phyloP scores from a whole-genome alignment of 2,329 filamentous ascomycete genomes.

The Stachybotrys echinatus region DNA sequence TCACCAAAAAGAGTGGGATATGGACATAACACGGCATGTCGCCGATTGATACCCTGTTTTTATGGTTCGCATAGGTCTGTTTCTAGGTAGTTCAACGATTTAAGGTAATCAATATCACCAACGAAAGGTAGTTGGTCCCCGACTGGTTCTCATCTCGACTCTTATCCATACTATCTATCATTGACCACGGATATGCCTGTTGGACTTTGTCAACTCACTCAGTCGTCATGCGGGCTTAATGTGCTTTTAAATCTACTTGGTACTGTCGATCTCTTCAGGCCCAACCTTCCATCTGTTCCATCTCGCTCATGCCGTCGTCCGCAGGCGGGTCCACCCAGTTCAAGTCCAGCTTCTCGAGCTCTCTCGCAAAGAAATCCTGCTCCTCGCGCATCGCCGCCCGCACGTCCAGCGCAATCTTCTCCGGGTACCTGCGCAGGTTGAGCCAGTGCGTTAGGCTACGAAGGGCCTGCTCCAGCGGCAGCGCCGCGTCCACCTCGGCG shows the following conservation, averaged over 20 bases:
- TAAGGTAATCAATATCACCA: too few relatives aligned
- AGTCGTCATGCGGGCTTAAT: too few relatives aligned
- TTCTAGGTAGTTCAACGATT: too few relatives aligned
- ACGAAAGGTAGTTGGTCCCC: too few relatives aligned
- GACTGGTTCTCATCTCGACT: too few relatives aligned
- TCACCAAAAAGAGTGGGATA: background rate
- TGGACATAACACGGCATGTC: background rate
- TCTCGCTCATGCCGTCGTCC: conserved; percentile 25
- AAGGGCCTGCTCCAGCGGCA: conserved; percentile 87
- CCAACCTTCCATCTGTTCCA: conserved; percentile 27
- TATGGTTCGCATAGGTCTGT: background rate
- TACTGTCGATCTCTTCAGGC: conserved; percentile 7
- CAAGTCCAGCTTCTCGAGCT: conserved; percentile 67
- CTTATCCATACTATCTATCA: too few relatives aligned
- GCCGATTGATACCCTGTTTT: background rate
- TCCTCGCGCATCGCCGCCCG: conserved; percentile 61
- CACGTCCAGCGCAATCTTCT: conserved; percentile 62
- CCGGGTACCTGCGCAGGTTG: conserved; percentile 77
- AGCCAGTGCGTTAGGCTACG: conserved; percentile 91
- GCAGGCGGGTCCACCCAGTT: conserved; percentile 38
- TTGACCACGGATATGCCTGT: too few relatives aligned
- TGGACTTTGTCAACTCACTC: too few relatives aligned
- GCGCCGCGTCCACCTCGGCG: conserved; percentile 84
- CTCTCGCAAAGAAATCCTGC: conserved; percentile 73
- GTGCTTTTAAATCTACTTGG: too few relatives aligned